Base-by-base conservation (phyloP, 306 rosid genomes). In the Dryas drummondii region DNA sequence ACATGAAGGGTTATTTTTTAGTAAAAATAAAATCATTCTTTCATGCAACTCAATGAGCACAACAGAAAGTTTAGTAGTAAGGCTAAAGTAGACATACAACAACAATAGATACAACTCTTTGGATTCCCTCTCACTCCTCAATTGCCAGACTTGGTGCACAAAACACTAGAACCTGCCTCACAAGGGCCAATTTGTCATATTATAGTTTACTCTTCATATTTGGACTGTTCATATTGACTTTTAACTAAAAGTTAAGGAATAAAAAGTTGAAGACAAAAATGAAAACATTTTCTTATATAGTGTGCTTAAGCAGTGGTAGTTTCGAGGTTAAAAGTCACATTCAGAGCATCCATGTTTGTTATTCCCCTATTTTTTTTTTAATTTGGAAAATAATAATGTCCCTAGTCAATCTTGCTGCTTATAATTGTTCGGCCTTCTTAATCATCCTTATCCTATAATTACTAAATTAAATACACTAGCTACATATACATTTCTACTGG, bases 121-220 rank as follows among this genome's bases (percentile, higher is more conserved):
- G 89, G 89, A 85, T 87, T 85, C 87, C 84, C 75, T 32, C 37
- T 2, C 64, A 40, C n/a, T 51, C 26, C 61, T 5, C 17, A 55
- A 57, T 55, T 5, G 71, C 11, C 32, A 41, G 80, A 75, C 76
- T n/a, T 12, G 14, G 68, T 66, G 84, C 85, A 14, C 92, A 77
- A 54, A 74, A 45, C 82, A 84, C 91, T 44, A 79, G 84, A 88
- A 76, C 53, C 72, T 66, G 78, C 41, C 72, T 44, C 57, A 55
- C 63, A 71, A 87, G 61, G 55, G 17, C 44, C 59, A 71, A 70
- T 71, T 60, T 76, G 71, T 83, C 47, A 53, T 68, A 70, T 68
- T 74, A 16, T 59, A 70, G n/a, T 79, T 27, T 71, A 58, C 54
- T 65, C 75, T 78, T 44, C 56, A 12, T 47, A 68, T 78, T 78